These are phyloP conservation scores for Elsinoe batatas DNA, from an alignment of 2,329 filamentous ascomycete genomes.

Conservation along the genomic window DNA sequence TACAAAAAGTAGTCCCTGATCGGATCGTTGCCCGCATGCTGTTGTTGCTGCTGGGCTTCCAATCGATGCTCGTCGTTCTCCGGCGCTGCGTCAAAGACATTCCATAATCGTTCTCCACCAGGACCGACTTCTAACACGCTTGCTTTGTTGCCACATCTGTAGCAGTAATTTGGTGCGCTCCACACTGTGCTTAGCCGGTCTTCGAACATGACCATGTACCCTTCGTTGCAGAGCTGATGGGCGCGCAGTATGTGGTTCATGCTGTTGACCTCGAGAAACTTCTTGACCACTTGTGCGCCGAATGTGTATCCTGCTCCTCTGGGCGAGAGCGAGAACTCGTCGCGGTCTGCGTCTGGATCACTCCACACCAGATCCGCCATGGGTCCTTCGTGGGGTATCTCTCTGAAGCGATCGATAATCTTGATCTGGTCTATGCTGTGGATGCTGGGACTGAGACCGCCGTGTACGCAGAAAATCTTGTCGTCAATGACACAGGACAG, in stretches of 20 bases:
- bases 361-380: conserved; percentile 99
- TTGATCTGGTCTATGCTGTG: conserved; percentile 99
- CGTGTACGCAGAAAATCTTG: conserved; percentile 97
- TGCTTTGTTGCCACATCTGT: conserved; percentile 81
- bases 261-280: conserved; percentile 92
- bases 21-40: conserved; percentile 61
- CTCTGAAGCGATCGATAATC: conserved; percentile 96
- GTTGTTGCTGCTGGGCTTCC: conserved; percentile 62
- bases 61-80: conserved; percentile 83
- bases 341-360: conserved; percentile 90
- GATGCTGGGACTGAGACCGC: conserved; percentile 62
- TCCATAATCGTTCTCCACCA: conserved; percentile 87
- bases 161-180: conserved; percentile 45
- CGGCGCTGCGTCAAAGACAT: conserved; percentile 92
- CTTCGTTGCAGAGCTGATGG: conserved; percentile 97
- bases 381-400: conserved; percentile 95
- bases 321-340: conserved; percentile 91
- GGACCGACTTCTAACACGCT: conserved; percentile 95
- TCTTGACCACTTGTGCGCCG: conserved; percentile 93
- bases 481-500: conserved; percentile 96
- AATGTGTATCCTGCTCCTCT: conserved; percentile 95
- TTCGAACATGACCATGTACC: conserved; percentile 93
- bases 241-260: conserved; percentile 97
- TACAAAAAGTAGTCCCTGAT: conserved; percentile 59
- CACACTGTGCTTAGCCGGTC: conserved; percentile 92